Conservation (phyloP, 1,284 basidiomycete species). For the Chalciporus sp. region DNA sequence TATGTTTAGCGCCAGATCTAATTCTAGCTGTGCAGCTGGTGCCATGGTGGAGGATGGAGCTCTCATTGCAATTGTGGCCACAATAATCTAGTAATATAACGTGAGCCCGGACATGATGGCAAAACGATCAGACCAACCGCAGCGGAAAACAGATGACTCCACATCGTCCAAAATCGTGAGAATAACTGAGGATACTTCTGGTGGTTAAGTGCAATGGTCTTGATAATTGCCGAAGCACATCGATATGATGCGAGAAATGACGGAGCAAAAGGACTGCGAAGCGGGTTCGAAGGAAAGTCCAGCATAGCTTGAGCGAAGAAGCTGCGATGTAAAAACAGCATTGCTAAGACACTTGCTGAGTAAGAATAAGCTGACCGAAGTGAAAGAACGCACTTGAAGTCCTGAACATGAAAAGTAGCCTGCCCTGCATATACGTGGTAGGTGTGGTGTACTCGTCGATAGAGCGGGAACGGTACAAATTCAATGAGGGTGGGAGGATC, state of each 20-base stretch:
- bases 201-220: slow-evolving; percentile 50
- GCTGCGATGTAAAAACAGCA: slow-evolving; percentile 59
- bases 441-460: slow-evolving; percentile 52
- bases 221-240: slow-evolving; percentile 60
- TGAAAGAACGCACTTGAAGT: slow-evolving; percentile 41
- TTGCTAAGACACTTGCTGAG: slow-evolving; percentile 37
- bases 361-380: not conserved
- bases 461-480: slow-evolving; percentile 46
- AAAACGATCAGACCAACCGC: slow-evolving; percentile 40
- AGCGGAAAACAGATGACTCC: slow-evolving; percentile 58
- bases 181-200: slow-evolving; percentile 57
- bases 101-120: slow-evolving; percentile 16
- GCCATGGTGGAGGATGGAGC: slow-evolving; percentile 62
- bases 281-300: slow-evolving; percentile 59
- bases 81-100: slow-evolving; percentile 46
- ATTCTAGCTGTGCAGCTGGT: slow-evolving; percentile 55
- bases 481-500: slow-evolving; percentile 50
- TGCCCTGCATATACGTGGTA: slow-evolving; percentile 49
- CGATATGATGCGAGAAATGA: slow-evolving; percentile 66
- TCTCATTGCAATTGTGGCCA: slow-evolving; percentile 56
- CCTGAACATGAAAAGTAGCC: slow-evolving; percentile 53
- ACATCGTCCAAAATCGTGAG: slow-evolving; percentile 54
- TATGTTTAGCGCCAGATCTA: slow-evolving; percentile 55
- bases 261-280: slow-evolving; percentile 63
- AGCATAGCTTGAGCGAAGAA: slow-evolving; percentile 66